phyloP scores from a whole-genome alignment of 352 stramenopile species.

The Phytophthora pini region DNA sequence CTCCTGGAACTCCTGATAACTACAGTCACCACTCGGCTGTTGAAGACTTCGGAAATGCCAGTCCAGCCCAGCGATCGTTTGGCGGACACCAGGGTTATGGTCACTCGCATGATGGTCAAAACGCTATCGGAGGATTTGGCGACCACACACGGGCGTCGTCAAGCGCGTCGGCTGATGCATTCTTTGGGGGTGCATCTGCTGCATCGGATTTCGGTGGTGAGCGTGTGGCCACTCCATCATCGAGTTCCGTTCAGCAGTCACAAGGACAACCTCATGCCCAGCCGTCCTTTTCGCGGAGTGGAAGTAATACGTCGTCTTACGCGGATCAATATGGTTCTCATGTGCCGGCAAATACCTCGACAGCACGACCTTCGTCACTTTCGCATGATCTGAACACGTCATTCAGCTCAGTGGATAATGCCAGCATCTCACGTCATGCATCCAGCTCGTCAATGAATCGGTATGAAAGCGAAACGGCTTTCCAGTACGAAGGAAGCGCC shows the following conservation, averaged over 20 bases:
- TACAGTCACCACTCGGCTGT: conserved; percentile 27
- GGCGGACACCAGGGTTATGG: conserved; percentile 16
- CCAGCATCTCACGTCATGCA: conserved; percentile 24
- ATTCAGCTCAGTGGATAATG: conserved; percentile 25
- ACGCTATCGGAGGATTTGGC: conserved; percentile 6
- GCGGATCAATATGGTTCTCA: conserved; percentile 31
- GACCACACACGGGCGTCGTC: conserved; percentile 23
- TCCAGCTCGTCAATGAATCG: conserved; percentile 37
- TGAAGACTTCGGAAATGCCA: conserved; percentile 19
- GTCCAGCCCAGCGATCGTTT: conserved; percentile 17
- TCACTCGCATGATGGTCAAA: conserved; percentile 15
- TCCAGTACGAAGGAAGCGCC: conserved; percentile 11
- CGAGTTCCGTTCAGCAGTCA: conserved; percentile 16
- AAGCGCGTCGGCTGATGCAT: conserved; percentile 30
- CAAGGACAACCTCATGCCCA: conserved; percentile 18
- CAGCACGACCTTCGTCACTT: conserved; percentile 17
- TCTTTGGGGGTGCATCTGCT: conserved; percentile 26
- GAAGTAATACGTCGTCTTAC: conserved; percentile 49
- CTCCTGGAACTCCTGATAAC: conserved; percentile 19
- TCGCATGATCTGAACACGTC: conserved; percentile 29
- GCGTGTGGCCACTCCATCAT: conserved; percentile 9
- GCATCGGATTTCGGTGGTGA: conserved; percentile 19
- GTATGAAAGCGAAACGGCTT: conserved; percentile 22
- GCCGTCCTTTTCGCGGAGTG: conserved; percentile 40
- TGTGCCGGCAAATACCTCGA: conserved; percentile 5